Percentiles rank a stretch among this genome's conserved stretches.
phyloP scores from a whole-genome alignment of 2,329 filamentous ascomycete species.

The Ophiostoma montium region DNA sequence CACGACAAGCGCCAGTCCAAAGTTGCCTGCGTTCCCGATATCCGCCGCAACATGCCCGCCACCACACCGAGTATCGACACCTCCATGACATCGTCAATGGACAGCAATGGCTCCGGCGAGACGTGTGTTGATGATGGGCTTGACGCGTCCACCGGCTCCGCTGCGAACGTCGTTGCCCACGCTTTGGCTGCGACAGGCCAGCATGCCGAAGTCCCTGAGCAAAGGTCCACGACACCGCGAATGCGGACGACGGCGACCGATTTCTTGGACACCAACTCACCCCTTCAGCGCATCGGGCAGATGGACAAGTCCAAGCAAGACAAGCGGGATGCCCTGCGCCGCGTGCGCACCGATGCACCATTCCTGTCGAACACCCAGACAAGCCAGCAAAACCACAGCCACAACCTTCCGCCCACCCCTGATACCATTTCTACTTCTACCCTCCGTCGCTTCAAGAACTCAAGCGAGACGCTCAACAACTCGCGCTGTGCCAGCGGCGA shows the following conservation, averaged over 20 bases:
- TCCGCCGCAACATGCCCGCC: conserved; percentile 2
- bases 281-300: conserved; percentile 34
- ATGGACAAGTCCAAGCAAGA: conserved; percentile 25
- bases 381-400: conserved; percentile 27
- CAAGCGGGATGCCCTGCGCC: conserved; percentile 33
- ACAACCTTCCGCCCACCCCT: conserved; percentile 40
- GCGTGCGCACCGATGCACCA: conserved; percentile 34
- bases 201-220: neutral
- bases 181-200: conserved; percentile 2
- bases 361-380: conserved; percentile 27
- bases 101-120: neutral
- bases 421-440: conserved; percentile 46
- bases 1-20: neutral
- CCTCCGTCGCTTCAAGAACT: conserved; percentile 34
- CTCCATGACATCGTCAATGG: neutral
- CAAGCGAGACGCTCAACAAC: conserved; percentile 31
- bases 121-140: neutral
- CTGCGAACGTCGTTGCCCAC: conserved; percentile 3
- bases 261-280: conserved; percentile 30
- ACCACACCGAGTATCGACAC: neutral
- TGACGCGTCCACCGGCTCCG: conserved; percentile 12
- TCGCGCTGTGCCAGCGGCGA: conserved; percentile 14
- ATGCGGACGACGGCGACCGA: conserved; percentile 27
- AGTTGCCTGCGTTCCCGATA: conserved; percentile 8
- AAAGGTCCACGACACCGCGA: conserved; percentile 7